Evolutionary conservation across 495 filamentous ascomycete species (phyloP), one percentile per base, ranked within the genome.

Genomic region (Evansstolkia leycettana): DNA sequence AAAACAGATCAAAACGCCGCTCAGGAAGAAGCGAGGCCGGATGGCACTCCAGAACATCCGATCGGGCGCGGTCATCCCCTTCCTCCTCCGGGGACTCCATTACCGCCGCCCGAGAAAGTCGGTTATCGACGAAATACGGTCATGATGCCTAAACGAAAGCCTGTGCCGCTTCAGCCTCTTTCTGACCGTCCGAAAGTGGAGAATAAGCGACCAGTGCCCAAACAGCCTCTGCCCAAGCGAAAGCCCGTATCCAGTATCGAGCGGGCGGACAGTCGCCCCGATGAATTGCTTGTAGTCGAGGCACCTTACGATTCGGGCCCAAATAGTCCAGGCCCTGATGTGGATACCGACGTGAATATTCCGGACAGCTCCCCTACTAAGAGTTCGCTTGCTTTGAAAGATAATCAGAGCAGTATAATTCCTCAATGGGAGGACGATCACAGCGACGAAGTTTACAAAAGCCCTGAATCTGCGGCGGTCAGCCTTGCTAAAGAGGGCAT

Each of bases 31-130:
- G 51, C 52, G 28, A 62, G 60, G 48, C 56, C 52, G 48, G 58
- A 53, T 41, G 64, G 61, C n/a, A 73, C 76, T 25, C 69, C 74
- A 9, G 65, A 72, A 25, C 70, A 76, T 43, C 79, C 82, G 19
- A 83, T 89, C 53, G 79, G 82, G 3, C 73, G 80, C 17, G 80
- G 83, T 2, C 60, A 64, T 47, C 62, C 65, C 16, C 50, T 72
- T 33, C 63, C 67, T 37, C 63, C 67, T 15, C 57, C 64, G 15
- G 63, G 70, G 6, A 78, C 73, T 11, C 80, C 79, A 5, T 64
- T 89, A 2, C 82, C 84, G n/a, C 79, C 74, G 6, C 82, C 83
- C 5, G 76, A 80, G 23, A 74, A 69, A 18, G 78, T 78, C 40
- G 71, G 69, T 60, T 69, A 23, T 74, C 73, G 41, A 66, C 65